phyloP scores from a whole-genome alignment of 192 early-diverging fungal species.

The Spinellus fusiger region DNA sequence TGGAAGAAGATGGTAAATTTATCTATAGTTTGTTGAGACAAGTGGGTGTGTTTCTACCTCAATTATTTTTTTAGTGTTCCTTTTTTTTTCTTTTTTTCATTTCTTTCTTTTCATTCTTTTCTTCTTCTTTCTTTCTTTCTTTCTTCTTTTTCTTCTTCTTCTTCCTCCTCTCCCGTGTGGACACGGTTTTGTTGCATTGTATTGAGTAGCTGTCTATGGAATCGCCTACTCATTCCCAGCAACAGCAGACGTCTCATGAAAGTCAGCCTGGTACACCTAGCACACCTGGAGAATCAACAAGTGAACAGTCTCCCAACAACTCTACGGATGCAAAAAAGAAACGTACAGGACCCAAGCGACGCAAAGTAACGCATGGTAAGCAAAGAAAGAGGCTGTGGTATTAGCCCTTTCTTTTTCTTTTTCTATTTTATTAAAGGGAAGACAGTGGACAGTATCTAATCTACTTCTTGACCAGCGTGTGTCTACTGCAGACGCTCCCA shows the following conservation, averaged over 20 bases:
- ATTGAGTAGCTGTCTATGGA: background rate
- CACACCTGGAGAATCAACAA: background rate
- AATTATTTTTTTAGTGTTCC: background rate
- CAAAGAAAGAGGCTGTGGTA: background rate
- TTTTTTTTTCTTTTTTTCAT: background rate
- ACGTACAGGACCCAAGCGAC: constrained; percentile 48
- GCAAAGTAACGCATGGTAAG: constrained; percentile 62
- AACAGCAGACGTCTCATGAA: background rate
- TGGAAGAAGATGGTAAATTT: too few relatives aligned
- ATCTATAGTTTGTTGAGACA: too few relatives aligned
- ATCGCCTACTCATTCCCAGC: constrained; percentile 4
- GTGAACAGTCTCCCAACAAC: background rate
- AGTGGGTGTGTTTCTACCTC: too few relatives aligned
- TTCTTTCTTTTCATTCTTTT: background rate
- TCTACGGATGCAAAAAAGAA: constrained; percentile 49
- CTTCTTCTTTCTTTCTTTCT: background rate
- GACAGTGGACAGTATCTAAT: background rate
- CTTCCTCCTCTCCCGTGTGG: background rate
- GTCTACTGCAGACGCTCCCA: constrained; percentile 93
- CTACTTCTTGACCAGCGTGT: constrained; percentile 58
- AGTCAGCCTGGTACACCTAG: background rate
- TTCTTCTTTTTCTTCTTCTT: background rate
- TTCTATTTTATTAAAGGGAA: background rate
- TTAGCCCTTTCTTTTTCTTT: background rate
- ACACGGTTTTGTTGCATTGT: background rate